phyloP scores from a whole-genome alignment of 176 grass and related monocot species.

The Cenchrus purpureus region DNA sequence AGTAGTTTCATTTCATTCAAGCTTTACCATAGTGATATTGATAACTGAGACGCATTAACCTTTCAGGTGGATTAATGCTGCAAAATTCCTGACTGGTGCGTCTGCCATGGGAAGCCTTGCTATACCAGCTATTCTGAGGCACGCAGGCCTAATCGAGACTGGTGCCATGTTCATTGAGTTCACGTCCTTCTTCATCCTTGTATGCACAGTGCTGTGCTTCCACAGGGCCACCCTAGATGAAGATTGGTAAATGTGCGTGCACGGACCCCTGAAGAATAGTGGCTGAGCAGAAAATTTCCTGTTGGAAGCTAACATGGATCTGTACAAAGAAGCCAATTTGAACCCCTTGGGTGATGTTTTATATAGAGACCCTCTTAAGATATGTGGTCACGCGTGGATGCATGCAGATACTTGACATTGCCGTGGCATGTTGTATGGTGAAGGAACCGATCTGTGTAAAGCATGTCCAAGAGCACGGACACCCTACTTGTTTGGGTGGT shows the following conservation, averaged over 20 bases:
- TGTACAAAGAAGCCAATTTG: slow-evolving; percentile 33
- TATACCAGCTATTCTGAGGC: slow-evolving; percentile 88
- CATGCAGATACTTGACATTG: background rate
- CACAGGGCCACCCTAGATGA: slow-evolving; percentile 87
- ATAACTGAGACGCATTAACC: background rate
- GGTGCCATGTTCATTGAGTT: slow-evolving; percentile 98
- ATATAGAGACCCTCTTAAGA: background rate
- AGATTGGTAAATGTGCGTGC: slow-evolving; percentile 61
- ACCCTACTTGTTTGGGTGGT: background rate
- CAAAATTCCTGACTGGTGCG: slow-evolving; percentile 89
- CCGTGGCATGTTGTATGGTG: background rate
- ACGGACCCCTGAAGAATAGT: background rate
- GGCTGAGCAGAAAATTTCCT: background rate
- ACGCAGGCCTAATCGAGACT: slow-evolving; percentile 82
- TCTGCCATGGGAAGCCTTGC: slow-evolving; percentile 93
- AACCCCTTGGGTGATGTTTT: background rate
- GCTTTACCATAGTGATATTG: background rate
- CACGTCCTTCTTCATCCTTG: slow-evolving; percentile 95
- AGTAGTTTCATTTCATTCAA: background rate
- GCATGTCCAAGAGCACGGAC: background rate
- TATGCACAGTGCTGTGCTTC: slow-evolving; percentile 87
- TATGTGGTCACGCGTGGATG: background rate
- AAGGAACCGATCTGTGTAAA: slow-evolving; percentile 15
- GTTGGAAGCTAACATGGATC: slow-evolving; percentile 36
- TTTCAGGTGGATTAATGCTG: slow-evolving; percentile 87